phyloP scores from a whole-genome alignment of 805 yeast species.

The Candida ovalis region DNA sequence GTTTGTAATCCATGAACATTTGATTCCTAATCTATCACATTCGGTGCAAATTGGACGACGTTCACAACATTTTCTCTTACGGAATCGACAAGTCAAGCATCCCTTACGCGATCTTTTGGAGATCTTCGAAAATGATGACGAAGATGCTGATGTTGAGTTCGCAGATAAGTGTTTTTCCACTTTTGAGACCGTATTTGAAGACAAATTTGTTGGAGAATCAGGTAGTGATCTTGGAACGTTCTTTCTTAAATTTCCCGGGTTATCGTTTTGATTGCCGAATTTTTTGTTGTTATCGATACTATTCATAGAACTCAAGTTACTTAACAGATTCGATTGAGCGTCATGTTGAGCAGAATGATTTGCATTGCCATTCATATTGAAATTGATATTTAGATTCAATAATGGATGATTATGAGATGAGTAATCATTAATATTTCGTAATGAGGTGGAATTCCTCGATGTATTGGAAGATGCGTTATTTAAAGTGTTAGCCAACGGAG shows the following conservation, averaged over 20 bases:
- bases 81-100: conserved; percentile 35
- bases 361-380: not conserved
- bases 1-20: conserved; percentile 24
- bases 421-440: conserved; percentile 4
- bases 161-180: not conserved
- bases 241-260: not conserved
- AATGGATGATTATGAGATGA: conserved; percentile 5
- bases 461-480: not conserved
- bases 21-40: conserved; percentile 20
- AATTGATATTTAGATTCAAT: not conserved
- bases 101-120: conserved; percentile 30
- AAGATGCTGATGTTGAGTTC: not conserved
- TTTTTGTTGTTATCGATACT: not conserved
- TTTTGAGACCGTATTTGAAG: conserved; percentile 1
- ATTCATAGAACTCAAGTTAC: not conserved
- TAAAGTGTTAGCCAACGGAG: conserved; percentile 10
- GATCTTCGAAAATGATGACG: conserved; percentile 1
- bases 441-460: not conserved
- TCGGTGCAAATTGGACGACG: conserved; percentile 35
- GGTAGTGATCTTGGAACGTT: conserved; percentile 15
- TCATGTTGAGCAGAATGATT: not conserved
- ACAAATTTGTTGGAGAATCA: conserved; percentile 6
- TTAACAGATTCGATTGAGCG: not conserved
- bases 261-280: not conserved
- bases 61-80: conserved; percentile 43